Conservation (phyloP, 768 basidiomycete genomes). For the Boletus rubescentipes region DNA sequence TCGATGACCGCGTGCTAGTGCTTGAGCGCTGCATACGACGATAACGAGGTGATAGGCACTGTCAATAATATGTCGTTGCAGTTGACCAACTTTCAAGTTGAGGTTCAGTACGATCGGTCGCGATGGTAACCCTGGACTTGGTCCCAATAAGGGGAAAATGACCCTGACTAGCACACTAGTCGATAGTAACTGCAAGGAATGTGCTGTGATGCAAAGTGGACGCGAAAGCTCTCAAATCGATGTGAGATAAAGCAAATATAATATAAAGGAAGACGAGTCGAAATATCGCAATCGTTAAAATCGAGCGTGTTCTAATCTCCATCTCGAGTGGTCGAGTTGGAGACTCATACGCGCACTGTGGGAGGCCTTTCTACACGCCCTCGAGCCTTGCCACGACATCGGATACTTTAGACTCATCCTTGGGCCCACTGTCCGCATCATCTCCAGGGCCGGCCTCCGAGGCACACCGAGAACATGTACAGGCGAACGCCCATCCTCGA, state of each 20-base stretch:
- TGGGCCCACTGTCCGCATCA: constrained; percentile 34
- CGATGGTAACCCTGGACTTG: constrained; percentile 17
- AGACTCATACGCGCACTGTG: not conserved
- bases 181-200: not conserved
- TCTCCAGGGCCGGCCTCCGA: constrained; percentile 44
- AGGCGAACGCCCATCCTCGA: constrained; percentile 81
- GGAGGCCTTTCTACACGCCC: constrained; percentile 15
- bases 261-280: not conserved
- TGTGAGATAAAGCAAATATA: constrained; percentile 1
- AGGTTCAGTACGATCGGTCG: constrained; percentile 2
- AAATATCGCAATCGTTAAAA: not conserved
- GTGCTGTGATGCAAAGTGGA: constrained; percentile 2
- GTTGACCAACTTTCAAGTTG: not conserved
- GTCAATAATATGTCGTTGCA: not conserved
- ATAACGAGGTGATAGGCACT: not conserved
- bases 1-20: constrained; percentile 29
- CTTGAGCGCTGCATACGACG: constrained; percentile 32
- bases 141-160: not conserved
- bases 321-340: not conserved
- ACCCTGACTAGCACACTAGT: not conserved
- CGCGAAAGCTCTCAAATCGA: not conserved
- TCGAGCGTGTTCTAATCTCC: not conserved
- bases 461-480: constrained; percentile 63
- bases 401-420: constrained; percentile 54
- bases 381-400: constrained; percentile 33